These are phyloP conservation scores for Naegleria fowleri DNA, from an alignment of 208 protist species.

Conservation along the genomic window DNA sequence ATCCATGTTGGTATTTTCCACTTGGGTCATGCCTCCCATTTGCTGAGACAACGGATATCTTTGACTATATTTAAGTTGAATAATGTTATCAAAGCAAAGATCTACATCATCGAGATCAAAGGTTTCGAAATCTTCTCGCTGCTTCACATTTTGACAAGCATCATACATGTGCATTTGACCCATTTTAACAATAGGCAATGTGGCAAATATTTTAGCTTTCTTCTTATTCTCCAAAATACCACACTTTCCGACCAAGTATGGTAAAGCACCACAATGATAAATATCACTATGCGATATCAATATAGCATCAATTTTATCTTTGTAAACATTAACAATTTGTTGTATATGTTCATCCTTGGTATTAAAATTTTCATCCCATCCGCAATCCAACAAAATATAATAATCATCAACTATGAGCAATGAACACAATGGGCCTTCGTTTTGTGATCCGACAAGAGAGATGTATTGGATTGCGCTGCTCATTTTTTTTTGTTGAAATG, in stretches of 20 bases:
- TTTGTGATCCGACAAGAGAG: slow-evolving; percentile 9
- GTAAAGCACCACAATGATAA: slow-evolving; percentile 60
- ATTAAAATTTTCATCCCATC: slow-evolving; percentile 64
- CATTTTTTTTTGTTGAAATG: neutral
- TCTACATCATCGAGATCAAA: slow-evolving; percentile 28
- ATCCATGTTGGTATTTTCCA: neutral
- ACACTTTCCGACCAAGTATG: slow-evolving; percentile 41
- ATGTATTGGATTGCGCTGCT: neutral
- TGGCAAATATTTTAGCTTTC: slow-evolving; percentile 60
- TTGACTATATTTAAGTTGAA: slow-evolving; percentile 17
- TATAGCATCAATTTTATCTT: slow-evolving; percentile 49
- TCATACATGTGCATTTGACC: slow-evolving; percentile 70
- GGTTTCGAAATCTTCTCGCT: slow-evolving; percentile 20
- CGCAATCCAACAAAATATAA: slow-evolving; percentile 72
- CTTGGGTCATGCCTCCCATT: neutral
- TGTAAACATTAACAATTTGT: neutral
- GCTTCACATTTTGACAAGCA: slow-evolving; percentile 36
- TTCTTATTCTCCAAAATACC: neutral
- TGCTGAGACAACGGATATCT: neutral
- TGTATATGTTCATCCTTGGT: neutral
- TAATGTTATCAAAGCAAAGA: neutral
- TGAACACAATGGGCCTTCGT: slow-evolving; percentile 29
- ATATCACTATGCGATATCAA: slow-evolving; percentile 68
- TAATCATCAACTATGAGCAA: slow-evolving; percentile 55
- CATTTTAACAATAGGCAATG: slow-evolving; percentile 64